Percentiles rank a stretch among this genome's conserved stretches.
These are phyloP conservation scores for Solanum ossicruentum DNA, from an alignment of 257 asterid genomes.

Conservation along the genomic window DNA sequence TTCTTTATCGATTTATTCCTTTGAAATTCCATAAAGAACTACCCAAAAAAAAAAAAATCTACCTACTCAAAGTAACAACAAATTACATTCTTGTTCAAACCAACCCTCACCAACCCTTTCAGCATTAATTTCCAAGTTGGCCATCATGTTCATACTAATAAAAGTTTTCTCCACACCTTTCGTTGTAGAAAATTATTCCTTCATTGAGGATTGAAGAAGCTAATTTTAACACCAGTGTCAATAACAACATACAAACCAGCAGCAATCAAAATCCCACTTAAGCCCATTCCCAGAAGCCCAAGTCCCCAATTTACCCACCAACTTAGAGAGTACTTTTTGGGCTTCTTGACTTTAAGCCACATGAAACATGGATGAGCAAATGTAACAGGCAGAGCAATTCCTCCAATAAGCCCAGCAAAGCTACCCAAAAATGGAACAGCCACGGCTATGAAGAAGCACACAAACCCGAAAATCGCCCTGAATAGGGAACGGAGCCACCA, in stretches of 20 bases:
- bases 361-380: constrained; percentile 75
- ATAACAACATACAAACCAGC: constrained; percentile 60
- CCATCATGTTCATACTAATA: not conserved
- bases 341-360: constrained; percentile 83
- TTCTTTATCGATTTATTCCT: not conserved
- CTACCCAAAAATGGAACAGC: constrained; percentile 76
- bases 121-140: not conserved
- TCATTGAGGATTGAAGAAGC: constrained; percentile 39
- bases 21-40: not conserved
- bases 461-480: constrained; percentile 46
- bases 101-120: not conserved
- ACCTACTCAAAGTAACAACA: not conserved
- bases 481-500: constrained; percentile 67
- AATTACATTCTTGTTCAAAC: not conserved
- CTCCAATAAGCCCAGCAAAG: constrained; percentile 73
- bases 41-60: not conserved
- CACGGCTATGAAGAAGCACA: constrained; percentile 57
- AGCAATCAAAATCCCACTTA: constrained; percentile 38
- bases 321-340: constrained; percentile 24
- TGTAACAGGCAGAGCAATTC: constrained; percentile 63
- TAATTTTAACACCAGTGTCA: constrained; percentile 50
- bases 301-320: constrained; percentile 78
- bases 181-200: not conserved
- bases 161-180: not conserved
- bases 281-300: constrained; percentile 49